phyloP scores from a whole-genome alignment of 257 asterid species.

The Nicotiana tabacum region DNA sequence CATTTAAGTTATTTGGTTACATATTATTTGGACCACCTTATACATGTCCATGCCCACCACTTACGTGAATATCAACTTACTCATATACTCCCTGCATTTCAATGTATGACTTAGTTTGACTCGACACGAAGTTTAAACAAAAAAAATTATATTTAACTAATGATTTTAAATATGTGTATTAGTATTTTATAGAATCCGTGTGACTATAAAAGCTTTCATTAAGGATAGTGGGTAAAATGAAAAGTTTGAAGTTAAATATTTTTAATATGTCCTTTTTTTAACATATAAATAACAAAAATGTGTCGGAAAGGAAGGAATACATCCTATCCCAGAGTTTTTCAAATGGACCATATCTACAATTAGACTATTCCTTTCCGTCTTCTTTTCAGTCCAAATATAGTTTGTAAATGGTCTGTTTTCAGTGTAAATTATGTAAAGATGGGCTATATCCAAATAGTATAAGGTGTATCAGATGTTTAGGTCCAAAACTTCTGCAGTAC shows the following conservation, averaged over 20 bases:
- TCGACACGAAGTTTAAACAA: no score
- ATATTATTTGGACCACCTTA: slow-evolving; percentile 19
- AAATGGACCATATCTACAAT: background rate
- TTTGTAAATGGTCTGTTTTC: background rate
- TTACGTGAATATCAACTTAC: background rate
- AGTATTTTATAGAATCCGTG: no score
- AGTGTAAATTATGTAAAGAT: background rate
- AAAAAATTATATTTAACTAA: no score
- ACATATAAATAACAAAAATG: no score
- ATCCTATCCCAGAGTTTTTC: background rate
- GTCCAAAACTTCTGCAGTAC: background rate
- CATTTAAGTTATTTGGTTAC: background rate
- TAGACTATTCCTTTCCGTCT: background rate
- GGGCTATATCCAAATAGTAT: background rate
- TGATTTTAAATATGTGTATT: no score
- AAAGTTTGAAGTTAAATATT: no score
- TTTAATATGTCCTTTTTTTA: no score
- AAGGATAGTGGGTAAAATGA: no score
- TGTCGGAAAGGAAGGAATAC: background rate
- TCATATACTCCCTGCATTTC: background rate
- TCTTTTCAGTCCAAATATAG: background rate
- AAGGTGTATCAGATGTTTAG: background rate
- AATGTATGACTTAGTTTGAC: no score
- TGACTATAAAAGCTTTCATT: no score
- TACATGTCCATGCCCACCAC: background rate